Base-by-base conservation (phyloP, 2,329 filamentous ascomycete genomes). In the Scedosporium boydii region DNA sequence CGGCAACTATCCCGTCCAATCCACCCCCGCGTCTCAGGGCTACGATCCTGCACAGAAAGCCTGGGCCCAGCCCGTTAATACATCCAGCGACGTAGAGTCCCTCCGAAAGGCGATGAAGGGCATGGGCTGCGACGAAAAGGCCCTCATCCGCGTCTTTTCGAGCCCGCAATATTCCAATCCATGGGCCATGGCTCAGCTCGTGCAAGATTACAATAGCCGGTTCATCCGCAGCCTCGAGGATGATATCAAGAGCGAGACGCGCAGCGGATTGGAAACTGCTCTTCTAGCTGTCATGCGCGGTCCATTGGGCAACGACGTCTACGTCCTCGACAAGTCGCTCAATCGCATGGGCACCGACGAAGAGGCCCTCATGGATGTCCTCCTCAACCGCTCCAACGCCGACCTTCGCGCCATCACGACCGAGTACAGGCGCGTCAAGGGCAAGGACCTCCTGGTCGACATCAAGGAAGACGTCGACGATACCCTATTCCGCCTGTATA, bases 51-150 rank as follows among this genome's bases (percentile, higher is more conserved):
- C 67, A 0, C 71, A 73, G 38, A 72, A 67, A 26, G 61, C 66
- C 1, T 68, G 51, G 59, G 60, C 63, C 0, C 65, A 66, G 2
- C 69, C 64, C n/a, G 67, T 73, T 10, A 68, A 75, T 38, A 74
- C 72, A 3, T 18, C 64, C 1, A 34, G 65, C 16, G 73, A 74
- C 5, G 68, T 67, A 0, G 70, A 74, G 63, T 55, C 64, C 1
- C 60, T 75, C 1, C 68, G 71, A 56, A 71, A 73, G 23, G 72
- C 73, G 1, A 74, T 75, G 73, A 72, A 72, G 63, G 72, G 71
- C 6, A 70, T 72, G 66, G 73, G 72, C 1, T 74, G 72, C 42
- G 70, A 74, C 21, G 70, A 75, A 60, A 61, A 65, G 2, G 66
- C 70, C 0, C 61, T 75, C 9, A 71, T 74, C 42, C 65, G 66